Conservation (phyloP, 768 basidiomycete genomes). For the Leccinum boreale region DNA sequence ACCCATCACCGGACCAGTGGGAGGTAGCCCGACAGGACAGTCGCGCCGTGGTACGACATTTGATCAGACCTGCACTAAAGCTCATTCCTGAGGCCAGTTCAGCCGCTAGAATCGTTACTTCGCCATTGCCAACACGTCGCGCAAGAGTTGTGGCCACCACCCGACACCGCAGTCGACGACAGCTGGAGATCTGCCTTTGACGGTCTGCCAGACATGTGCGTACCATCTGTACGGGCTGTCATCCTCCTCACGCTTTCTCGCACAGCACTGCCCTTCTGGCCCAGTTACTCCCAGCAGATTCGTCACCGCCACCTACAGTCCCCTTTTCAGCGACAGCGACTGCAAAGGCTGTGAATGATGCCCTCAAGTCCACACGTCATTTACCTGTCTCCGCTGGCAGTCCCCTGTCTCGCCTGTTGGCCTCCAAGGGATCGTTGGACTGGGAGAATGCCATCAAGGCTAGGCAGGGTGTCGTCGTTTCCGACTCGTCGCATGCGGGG, state of each 20-base stretch:
- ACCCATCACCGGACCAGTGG: constrained; percentile 51
- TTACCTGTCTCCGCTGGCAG: constrained; percentile 50
- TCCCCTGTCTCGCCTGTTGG: constrained; percentile 66
- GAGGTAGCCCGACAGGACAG: constrained; percentile 57
- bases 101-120: constrained; percentile 61
- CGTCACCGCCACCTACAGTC: constrained; percentile 46
- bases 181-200: constrained; percentile 43
- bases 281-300: constrained; percentile 48
- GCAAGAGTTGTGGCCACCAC: constrained; percentile 49
- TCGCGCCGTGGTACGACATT: constrained; percentile 56
- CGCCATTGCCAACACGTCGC: constrained; percentile 50
- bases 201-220: constrained; percentile 62
- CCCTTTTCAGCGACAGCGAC: constrained; percentile 55
- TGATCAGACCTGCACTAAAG: constrained; percentile 9
- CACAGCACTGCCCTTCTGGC: constrained; percentile 39
- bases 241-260: neutral
- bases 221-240: neutral
- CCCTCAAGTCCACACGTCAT: constrained; percentile 64
- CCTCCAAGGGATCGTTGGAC: constrained; percentile 68
- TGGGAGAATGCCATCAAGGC: constrained; percentile 72
- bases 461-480: constrained; percentile 39
- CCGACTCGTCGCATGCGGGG: constrained; percentile 59
- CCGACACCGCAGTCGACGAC: constrained; percentile 24
- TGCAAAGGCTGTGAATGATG: constrained; percentile 55
- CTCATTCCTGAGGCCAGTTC: constrained; percentile 17